Percentiles rank a stretch among this genome's conserved stretches.
Evolutionary conservation across 2,329 filamentous ascomycete genomes (phyloP).

Genomic region (Fusarium xylarioides): DNA sequence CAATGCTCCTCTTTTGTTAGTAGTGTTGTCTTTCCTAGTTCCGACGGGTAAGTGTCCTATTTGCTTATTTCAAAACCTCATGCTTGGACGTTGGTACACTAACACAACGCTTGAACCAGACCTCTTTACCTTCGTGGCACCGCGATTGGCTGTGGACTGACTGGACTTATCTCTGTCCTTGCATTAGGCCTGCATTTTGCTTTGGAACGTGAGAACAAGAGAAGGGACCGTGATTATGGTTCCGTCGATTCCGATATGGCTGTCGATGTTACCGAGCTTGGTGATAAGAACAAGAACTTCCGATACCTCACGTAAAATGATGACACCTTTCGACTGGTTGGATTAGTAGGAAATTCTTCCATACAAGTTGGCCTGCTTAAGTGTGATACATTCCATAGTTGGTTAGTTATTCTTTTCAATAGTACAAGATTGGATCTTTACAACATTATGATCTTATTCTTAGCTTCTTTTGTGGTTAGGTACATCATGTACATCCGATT

Average conservation of each 20-base stretch:
- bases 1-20: slow-evolving; percentile 16
- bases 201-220: slow-evolving; percentile 5
- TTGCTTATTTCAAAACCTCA: not conserved
- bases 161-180: not conserved
- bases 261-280: slow-evolving; percentile 13
- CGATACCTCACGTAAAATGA: not conserved
- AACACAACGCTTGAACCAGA: not conserved
- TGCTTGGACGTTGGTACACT: not conserved
- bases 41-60: slow-evolving; percentile 3
- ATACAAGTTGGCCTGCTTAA: rapidly evolving
- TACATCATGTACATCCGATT: too few relatives aligned
- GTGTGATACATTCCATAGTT: not conserved
- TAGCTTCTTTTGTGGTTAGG: too few relatives aligned
- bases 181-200: slow-evolving; percentile 9
- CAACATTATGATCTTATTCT: too few relatives aligned
- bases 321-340: not conserved
- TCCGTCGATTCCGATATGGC: slow-evolving; percentile 4
- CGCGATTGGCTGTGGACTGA: slow-evolving; percentile 21
- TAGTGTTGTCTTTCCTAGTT: slow-evolving; percentile 14
- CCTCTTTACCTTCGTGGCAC: slow-evolving; percentile 9
- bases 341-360: too few relatives aligned
- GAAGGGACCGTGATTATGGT: slow-evolving; percentile 4
- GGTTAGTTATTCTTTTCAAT: rapidly evolving
- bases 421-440: not conserved
- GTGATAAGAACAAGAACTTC: slow-evolving; percentile 20